Percentiles rank a stretch among this genome's conserved stretches.
Evolutionary conservation across 805 yeast species (phyloP).

Genomic region (Wickerhamiella lipophila): DNA sequence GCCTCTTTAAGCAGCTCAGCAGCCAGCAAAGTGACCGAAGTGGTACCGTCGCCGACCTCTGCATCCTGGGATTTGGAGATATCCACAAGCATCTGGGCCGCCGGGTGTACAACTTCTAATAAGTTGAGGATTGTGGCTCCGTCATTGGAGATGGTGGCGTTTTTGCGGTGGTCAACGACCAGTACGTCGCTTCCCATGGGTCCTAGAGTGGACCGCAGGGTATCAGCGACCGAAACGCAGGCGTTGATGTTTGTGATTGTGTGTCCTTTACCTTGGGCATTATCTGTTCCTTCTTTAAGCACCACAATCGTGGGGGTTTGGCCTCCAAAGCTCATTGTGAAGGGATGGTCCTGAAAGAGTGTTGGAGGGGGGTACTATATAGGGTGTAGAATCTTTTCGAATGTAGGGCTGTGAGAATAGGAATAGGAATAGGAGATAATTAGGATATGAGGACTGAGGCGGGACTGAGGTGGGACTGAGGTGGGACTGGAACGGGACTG

Average conservation of each 20-base stretch:
- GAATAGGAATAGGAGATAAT: too few relatives aligned
- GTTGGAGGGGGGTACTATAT: too few relatives aligned
- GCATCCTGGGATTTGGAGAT: slow-evolving; percentile 95
- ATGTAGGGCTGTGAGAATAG: too few relatives aligned
- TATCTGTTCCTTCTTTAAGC: slow-evolving; percentile 92
- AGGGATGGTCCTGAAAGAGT: too few relatives aligned
- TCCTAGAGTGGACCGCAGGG: slow-evolving; percentile 87
- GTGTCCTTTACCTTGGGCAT: slow-evolving; percentile 95
- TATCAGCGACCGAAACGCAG: slow-evolving; percentile 92
- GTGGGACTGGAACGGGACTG: too few relatives aligned
- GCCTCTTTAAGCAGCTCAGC: slow-evolving; percentile 87
- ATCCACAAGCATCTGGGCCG: slow-evolving; percentile 90
- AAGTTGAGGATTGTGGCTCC: slow-evolving; percentile 93
- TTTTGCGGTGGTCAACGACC: slow-evolving; percentile 70
- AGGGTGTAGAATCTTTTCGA: too few relatives aligned
- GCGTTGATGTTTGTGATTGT: slow-evolving; percentile 92
- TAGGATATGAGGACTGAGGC: too few relatives aligned
- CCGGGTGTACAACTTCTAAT: slow-evolving; percentile 94
- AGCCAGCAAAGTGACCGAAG: slow-evolving; percentile 83
- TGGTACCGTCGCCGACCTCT: slow-evolving; percentile 97
- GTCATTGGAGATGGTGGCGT: slow-evolving; percentile 91
- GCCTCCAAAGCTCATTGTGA: slow-evolving; percentile 67
- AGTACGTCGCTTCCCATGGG: slow-evolving; percentile 95
- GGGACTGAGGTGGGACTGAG: too few relatives aligned
- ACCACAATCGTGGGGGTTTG: slow-evolving; percentile 98